Evolutionary conservation across 2,329 filamentous ascomycete genomes (phyloP).

Genomic region (Claviceps sp.): DNA sequence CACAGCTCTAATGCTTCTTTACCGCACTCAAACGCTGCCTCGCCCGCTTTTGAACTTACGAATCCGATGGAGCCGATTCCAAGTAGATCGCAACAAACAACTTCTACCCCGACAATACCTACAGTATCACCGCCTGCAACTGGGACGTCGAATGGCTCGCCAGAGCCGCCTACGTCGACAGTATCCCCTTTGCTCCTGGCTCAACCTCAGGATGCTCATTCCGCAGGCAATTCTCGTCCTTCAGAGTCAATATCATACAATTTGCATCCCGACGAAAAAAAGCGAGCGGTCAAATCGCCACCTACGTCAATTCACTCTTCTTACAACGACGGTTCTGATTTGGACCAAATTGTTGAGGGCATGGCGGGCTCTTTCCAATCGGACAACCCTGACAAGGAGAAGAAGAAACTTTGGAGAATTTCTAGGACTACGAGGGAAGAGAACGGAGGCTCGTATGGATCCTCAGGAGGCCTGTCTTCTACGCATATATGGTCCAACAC

Average conservation of each 20-base stretch:
- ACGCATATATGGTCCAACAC: constrained; percentile 45
- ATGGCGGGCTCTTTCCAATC: constrained; percentile 15
- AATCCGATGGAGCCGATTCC: constrained; percentile 31
- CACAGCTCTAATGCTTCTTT: constrained; percentile 81
- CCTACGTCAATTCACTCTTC: constrained; percentile 65
- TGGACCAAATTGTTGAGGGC: constrained; percentile 56
- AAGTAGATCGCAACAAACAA: constrained; percentile 3
- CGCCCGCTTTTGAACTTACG: constrained; percentile 30
- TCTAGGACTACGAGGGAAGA: constrained; percentile 51
- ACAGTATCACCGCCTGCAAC: not conserved
- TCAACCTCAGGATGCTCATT: constrained; percentile 20
- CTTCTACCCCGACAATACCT: not conserved
- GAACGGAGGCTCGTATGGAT: constrained; percentile 26
- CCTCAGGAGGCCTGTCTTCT: constrained; percentile 29
- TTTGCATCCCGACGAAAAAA: constrained; percentile 30
- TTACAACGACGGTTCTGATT: constrained; percentile 69
- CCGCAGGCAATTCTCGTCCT: constrained; percentile 32
- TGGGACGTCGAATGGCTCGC: not conserved
- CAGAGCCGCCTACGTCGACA: constrained; percentile 1
- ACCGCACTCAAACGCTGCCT: constrained; percentile 28
- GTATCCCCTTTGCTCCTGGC: constrained; percentile 8
- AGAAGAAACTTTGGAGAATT: constrained; percentile 59
- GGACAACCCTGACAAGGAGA: constrained; percentile 48
- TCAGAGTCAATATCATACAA: constrained; percentile 29
- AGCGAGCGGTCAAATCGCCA: constrained; percentile 60